A percentile compares a stretch with the other conserved stretches of the same genome.
Conservation (phyloP, 257 asterid genomes). For the Buddleja alternifolia region DNA sequence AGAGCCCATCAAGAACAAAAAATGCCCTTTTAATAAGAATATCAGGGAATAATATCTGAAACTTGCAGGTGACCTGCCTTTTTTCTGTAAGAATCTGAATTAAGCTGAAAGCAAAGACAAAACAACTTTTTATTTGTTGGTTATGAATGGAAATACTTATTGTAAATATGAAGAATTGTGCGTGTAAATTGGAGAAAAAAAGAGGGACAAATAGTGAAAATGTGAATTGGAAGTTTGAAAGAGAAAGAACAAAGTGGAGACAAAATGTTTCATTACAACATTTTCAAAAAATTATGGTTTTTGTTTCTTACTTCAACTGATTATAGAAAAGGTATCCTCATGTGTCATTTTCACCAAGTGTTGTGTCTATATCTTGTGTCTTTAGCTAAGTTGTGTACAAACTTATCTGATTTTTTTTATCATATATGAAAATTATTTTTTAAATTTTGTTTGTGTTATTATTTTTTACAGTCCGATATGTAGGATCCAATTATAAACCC, state of each 20-base stretch:
- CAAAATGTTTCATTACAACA: conserved; percentile 23
- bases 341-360: conserved; percentile 43
- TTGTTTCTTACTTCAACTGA: conserved; percentile 29
- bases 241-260: conserved; percentile 21
- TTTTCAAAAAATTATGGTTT: conserved; percentile 35
- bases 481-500: too few species aligned
- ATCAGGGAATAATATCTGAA: conserved; percentile 33
- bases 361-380: conserved; percentile 20
- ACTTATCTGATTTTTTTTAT: conserved; percentile 8
- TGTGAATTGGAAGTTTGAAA: conserved; percentile 16
- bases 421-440: conserved; percentile 8
- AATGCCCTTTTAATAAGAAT: conserved; percentile 18
- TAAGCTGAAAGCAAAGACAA: conserved; percentile 25
- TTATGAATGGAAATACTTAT: conserved; percentile 40
- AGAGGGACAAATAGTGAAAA: background rate
- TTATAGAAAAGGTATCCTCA: conserved; percentile 31
- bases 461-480: too few species aligned
- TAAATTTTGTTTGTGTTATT: background rate
- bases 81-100: conserved; percentile 30
- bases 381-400: conserved; percentile 17
- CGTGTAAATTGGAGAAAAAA: conserved; percentile 21
- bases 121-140: conserved; percentile 30
- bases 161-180: conserved; percentile 34
- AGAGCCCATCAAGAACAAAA: conserved; percentile 23
- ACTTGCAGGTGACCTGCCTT: conserved; percentile 47